Conservation (phyloP, 352 stramenopile species). For the Globisporangium acanthophoron region DNA sequence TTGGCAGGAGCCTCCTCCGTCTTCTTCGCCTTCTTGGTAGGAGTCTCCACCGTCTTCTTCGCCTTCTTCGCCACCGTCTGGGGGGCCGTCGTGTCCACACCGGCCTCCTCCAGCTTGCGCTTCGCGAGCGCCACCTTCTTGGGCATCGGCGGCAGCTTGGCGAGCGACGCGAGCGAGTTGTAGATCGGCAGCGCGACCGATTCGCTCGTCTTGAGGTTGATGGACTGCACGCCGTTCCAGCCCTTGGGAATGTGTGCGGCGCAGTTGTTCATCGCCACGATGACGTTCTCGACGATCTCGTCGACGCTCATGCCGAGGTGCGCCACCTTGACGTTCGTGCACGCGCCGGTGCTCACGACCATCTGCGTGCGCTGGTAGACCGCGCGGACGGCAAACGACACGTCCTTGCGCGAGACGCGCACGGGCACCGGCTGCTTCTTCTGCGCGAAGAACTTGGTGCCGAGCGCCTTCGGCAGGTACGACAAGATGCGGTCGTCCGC, state of each 20-base stretch:
- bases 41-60: not conserved
- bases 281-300: slow-evolving; percentile 72
- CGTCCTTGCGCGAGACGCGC: slow-evolving; percentile 62
- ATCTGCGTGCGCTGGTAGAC: slow-evolving; percentile 76
- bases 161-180: slow-evolving; percentile 60
- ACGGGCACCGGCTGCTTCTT: slow-evolving; percentile 81
- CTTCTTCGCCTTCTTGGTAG: not conserved
- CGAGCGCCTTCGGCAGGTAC: slow-evolving; percentile 66
- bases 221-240: slow-evolving; percentile 91
- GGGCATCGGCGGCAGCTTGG: slow-evolving; percentile 52
- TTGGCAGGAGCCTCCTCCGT: not conserved
- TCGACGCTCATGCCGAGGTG: slow-evolving; percentile 50
- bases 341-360: slow-evolving; percentile 79
- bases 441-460: slow-evolving; percentile 68
- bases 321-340: slow-evolving; percentile 87
- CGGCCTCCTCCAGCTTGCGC: slow-evolving; percentile 55
- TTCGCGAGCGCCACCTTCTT: slow-evolving; percentile 55
- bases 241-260: slow-evolving; percentile 78
- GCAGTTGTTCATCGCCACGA: slow-evolving; percentile 69
- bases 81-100: slow-evolving; percentile 5
- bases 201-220: slow-evolving; percentile 87
- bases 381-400: slow-evolving; percentile 37
- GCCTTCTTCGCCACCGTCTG: slow-evolving; percentile 13
- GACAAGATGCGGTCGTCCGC: slow-evolving; percentile 70
- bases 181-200: slow-evolving; percentile 91